A percentile compares a stretch with the other conserved stretches of the same genome.
phyloP scores from a whole-genome alignment of 2,329 filamentous ascomycete genomes.

The Alternaria gansuensis region DNA sequence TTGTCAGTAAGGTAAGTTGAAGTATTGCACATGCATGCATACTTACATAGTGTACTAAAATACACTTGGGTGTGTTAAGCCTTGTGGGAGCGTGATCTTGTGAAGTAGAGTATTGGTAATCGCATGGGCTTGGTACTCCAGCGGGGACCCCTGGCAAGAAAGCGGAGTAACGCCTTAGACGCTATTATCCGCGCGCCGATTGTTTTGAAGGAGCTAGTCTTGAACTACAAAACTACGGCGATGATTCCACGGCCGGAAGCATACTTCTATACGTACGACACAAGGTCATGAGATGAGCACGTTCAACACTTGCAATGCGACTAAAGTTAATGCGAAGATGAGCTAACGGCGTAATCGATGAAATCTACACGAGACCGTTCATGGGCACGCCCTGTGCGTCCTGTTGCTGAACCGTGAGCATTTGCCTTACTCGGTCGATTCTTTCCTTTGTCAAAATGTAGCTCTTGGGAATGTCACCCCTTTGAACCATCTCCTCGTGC shows the following conservation, averaged over 20 bases:
- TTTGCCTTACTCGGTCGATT: constrained; percentile 40
- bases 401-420: constrained; percentile 49
- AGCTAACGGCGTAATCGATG: background rate
- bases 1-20: background rate
- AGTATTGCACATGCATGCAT: background rate
- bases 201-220: no score
- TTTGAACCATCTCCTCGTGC: constrained; percentile 46
- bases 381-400: constrained; percentile 42
- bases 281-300: background rate
- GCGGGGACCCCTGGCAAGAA: constrained; percentile 2
- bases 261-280: background rate
- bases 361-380: constrained; percentile 37
- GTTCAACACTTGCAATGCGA: background rate
- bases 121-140: constrained; percentile 8
- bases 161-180: constrained; percentile 19
- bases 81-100: constrained; percentile 10
- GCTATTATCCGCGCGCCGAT: constrained; percentile 6
- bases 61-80: background rate
- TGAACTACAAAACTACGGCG: background rate
- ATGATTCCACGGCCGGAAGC: background rate
- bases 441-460: constrained; percentile 53
- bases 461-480: constrained; percentile 48
- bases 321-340: background rate
- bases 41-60: no score
- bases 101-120: constrained; percentile 14